Conservation (phyloP, 352 stramenopile species). For the Pythium dissimile region DNA sequence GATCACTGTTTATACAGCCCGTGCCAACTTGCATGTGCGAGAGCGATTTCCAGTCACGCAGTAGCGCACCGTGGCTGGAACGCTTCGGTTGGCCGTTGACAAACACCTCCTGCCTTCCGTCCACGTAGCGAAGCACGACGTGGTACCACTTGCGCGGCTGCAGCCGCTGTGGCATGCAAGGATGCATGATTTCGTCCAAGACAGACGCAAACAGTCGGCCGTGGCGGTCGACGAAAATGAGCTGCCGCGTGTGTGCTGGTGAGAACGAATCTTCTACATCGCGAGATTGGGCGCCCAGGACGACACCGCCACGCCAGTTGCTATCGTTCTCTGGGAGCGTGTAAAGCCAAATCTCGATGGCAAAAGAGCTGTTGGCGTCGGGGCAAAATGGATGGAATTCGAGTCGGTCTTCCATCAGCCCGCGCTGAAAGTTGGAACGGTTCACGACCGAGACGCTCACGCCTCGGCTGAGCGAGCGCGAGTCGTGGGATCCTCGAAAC, state of each 20-base stretch:
- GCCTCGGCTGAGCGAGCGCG: constrained; percentile 9
- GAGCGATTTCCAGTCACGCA: constrained; percentile 35
- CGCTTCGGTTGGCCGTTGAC: constrained; percentile 15
- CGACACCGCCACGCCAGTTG: constrained; percentile 13
- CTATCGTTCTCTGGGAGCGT: constrained; percentile 7
- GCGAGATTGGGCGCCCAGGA: constrained; percentile 15
- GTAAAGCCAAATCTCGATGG: constrained; percentile 20
- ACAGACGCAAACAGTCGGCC: constrained; percentile 12
- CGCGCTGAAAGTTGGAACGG: constrained; percentile 16
- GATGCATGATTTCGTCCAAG: constrained; percentile 15
- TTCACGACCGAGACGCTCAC: constrained; percentile 13
- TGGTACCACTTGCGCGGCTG: constrained; percentile 10
- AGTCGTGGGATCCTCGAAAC: constrained; percentile 17
- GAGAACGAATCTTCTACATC: constrained; percentile 2
- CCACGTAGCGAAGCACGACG: constrained; percentile 17
- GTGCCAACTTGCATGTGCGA: constrained; percentile 38
- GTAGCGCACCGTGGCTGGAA: constrained; percentile 14
- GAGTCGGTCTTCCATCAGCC: constrained; percentile 14
- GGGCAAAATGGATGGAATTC: constrained; percentile 20
- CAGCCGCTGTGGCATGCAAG: not conserved
- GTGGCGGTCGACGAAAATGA: constrained; percentile 17
- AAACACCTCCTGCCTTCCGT: constrained; percentile 17
- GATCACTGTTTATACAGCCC: constrained; percentile 29
- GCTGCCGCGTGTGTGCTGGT: not conserved
- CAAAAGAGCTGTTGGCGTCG: constrained; percentile 18